Percentiles rank a stretch among this genome's conserved stretches.
Conservation (phyloP, 177 flowering plant species). For the Vitis hybrid region DNA sequence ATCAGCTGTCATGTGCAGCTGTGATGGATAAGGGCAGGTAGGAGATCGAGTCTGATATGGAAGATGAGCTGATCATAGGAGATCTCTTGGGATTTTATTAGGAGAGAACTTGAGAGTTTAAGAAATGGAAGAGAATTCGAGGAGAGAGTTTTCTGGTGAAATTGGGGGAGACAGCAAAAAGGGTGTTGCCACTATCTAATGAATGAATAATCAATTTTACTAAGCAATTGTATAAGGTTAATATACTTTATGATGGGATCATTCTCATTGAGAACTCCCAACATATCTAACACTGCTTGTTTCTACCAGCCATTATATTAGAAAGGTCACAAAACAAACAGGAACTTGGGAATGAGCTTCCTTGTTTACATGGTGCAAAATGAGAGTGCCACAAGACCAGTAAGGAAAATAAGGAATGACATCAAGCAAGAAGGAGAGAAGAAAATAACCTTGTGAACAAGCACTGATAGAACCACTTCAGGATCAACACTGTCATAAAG, state of each 20-base stretch:
- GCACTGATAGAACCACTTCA: slow-evolving; percentile 87
- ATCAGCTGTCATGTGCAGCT: no score
- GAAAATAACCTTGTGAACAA: slow-evolving; percentile 83
- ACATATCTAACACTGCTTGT: not conserved
- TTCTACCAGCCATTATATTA: not conserved
- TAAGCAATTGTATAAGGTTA: not conserved
- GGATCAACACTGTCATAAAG: slow-evolving; percentile 91
- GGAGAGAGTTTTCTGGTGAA: no score
- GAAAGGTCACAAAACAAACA: not conserved
- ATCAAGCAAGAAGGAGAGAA: not conserved
- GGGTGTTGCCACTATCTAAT: no score
- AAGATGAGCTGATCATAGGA: no score
- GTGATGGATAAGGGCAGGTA: no score
- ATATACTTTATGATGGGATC: not conserved
- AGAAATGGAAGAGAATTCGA: no score
- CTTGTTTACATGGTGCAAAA: slow-evolving; percentile 1
- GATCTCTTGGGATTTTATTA: no score
- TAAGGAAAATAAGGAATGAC: not conserved
- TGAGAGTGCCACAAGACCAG: not conserved
- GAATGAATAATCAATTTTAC: not conserved
- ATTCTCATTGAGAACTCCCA: not conserved
- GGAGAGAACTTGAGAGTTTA: no score
- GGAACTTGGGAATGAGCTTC: not conserved
- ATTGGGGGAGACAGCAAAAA: no score
- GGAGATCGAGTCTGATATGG: no score